Conservation (phyloP, 257 asterid genomes). For the Cinchona pubescens region DNA sequence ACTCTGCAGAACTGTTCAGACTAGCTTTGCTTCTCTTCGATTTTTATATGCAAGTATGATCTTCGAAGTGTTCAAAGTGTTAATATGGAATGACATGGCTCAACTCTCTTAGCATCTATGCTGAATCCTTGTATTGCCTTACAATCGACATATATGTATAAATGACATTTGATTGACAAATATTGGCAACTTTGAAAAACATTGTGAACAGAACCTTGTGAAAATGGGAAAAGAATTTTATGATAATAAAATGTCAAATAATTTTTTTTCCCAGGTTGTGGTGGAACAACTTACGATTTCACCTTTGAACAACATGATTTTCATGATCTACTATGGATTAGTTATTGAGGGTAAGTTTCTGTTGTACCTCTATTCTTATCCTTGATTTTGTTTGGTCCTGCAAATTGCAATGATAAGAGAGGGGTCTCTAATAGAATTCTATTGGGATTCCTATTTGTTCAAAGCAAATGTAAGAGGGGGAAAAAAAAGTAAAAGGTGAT, state of each 20-base stretch:
- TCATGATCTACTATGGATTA: slow-evolving; percentile 87
- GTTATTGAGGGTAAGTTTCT: slow-evolving; percentile 74
- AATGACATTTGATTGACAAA: background rate
- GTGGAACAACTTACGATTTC: slow-evolving; percentile 83
- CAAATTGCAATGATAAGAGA: background rate
- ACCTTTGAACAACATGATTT: slow-evolving; percentile 90
- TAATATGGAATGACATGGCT: background rate
- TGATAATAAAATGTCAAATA: slow-evolving; percentile 5
- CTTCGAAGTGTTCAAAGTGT: background rate
- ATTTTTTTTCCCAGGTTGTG: slow-evolving; percentile 67
- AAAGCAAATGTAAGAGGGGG: background rate
- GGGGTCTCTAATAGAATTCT: background rate
- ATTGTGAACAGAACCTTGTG: background rate
- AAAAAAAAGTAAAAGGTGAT: background rate
- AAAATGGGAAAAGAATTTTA: background rate
- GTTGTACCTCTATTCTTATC: slow-evolving; percentile 2
- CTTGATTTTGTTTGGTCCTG: background rate
- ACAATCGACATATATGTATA: background rate
- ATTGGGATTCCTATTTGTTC: background rate
- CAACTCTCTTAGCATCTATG: background rate
- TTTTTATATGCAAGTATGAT: background rate
- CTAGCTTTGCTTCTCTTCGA: background rate
- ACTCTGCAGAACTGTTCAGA: background rate
- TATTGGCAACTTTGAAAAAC: background rate
- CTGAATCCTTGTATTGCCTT: background rate